Conservation (phyloP, 2,329 filamentous ascomycete genomes). For the Aspergillus fischeri region DNA sequence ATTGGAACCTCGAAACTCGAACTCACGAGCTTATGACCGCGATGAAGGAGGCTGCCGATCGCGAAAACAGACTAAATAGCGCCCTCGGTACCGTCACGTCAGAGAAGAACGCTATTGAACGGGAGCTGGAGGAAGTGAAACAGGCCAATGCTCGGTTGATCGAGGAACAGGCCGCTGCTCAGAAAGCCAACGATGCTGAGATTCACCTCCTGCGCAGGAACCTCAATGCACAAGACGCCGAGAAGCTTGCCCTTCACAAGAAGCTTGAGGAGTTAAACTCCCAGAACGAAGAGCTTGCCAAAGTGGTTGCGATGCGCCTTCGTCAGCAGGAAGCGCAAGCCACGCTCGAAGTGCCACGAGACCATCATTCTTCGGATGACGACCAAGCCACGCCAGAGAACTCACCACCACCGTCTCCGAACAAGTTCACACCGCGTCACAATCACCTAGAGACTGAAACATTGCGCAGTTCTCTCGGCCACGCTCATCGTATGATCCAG, state of each 20-base stretch:
- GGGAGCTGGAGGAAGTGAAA: slow-evolving; percentile 87
- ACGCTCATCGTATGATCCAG: slow-evolving; percentile 95
- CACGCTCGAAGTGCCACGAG: slow-evolving; percentile 55
- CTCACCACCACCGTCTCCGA: slow-evolving; percentile 83
- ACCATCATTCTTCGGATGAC: slow-evolving; percentile 60
- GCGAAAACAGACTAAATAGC: slow-evolving; percentile 76
- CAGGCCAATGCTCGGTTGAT: slow-evolving; percentile 70
- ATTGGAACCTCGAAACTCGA: slow-evolving; percentile 93
- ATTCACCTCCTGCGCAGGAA: slow-evolving; percentile 78
- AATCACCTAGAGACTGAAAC: slow-evolving; percentile 93
- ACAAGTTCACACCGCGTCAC: slow-evolving; percentile 87
- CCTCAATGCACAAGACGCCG: slow-evolving; percentile 71
- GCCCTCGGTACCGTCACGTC: slow-evolving; percentile 64
- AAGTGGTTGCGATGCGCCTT: slow-evolving; percentile 71
- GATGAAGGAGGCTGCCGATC: slow-evolving; percentile 72
- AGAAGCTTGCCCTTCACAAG: slow-evolving; percentile 71
- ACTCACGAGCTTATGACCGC: slow-evolving; percentile 75
- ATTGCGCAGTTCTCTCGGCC: slow-evolving; percentile 85
- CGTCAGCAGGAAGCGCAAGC: slow-evolving; percentile 63
- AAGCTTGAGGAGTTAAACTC: slow-evolving; percentile 82
- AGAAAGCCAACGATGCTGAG: slow-evolving; percentile 87
- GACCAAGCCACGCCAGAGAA: slow-evolving; percentile 78
- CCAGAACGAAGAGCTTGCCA: slow-evolving; percentile 88
- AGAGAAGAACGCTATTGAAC: slow-evolving; percentile 74
- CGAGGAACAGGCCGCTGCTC: slow-evolving; percentile 71